These are phyloP conservation scores for Acorus gramineus DNA, from an alignment of 106 monocot genomes.

Conservation along the genomic window DNA sequence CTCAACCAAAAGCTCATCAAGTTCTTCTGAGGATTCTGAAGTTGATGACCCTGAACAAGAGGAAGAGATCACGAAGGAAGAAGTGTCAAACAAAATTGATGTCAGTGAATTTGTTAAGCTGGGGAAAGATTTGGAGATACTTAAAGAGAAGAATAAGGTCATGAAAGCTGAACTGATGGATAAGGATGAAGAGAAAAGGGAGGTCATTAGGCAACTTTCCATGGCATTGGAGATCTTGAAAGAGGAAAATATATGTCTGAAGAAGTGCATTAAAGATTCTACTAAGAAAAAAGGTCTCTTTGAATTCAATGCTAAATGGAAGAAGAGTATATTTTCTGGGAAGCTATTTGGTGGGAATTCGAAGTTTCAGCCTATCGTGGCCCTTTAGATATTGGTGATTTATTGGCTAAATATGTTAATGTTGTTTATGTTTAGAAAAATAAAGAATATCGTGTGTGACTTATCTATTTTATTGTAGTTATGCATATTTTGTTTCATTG, in stretches of 20 bases:
- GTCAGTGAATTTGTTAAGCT: neutral
- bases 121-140: neutral
- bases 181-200: neutral
- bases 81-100: neutral
- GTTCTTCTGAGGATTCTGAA: neutral
- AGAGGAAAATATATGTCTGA: neutral
- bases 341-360: neutral
- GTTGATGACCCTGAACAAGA: conserved; percentile 1
- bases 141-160: neutral
- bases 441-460: too few species aligned
- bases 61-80: neutral
- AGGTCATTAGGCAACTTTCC: neutral
- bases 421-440: too few species aligned
- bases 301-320: neutral
- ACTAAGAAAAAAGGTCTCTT: neutral
- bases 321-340: neutral
- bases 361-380: neutral
- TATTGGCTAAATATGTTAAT: too few species aligned
- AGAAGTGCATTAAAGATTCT: neutral
- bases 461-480: too few species aligned
- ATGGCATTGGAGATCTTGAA: neutral
- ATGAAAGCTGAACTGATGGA: neutral
- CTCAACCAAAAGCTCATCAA: neutral
- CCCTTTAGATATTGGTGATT: too few species aligned
- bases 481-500: too few species aligned